These are phyloP conservation scores for Lepidium didymum DNA, from an alignment of 345 rosid genomes.

Conservation along the genomic window DNA sequence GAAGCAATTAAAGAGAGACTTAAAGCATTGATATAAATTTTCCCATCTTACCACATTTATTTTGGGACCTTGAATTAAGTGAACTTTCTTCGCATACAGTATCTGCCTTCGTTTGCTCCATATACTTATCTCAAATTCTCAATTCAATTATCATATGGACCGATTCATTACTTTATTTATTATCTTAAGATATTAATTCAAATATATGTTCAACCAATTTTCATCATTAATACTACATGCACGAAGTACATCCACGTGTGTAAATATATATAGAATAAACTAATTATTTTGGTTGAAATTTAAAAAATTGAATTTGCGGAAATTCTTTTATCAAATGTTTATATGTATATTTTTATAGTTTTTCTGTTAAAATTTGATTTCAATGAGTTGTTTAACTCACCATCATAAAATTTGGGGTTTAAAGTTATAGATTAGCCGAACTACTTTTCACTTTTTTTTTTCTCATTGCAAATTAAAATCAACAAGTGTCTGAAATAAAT, in stretches of 20 bases:
- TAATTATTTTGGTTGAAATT: too few species aligned
- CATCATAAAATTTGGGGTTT: too few species aligned
- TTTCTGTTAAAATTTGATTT: too few species aligned
- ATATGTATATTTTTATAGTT: too few species aligned
- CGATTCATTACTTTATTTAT: conserved; percentile 26
- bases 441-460: too few species aligned
- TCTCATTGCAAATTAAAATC: too few species aligned
- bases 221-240: conserved; percentile 11
- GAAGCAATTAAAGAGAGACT: conserved; percentile 2
- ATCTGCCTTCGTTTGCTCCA: conserved; percentile 19
- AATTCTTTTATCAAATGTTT: too few species aligned
- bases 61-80: conserved; percentile 33
- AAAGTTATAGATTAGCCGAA: too few species aligned
- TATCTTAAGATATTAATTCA: conserved; percentile 18
- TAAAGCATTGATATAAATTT: conserved; percentile 24
- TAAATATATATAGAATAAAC: neutral
- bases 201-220: conserved; percentile 13
- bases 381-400: too few species aligned
- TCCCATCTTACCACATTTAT: conserved; percentile 28
- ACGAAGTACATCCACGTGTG: conserved; percentile 20
- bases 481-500: too few species aligned
- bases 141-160: conserved; percentile 30
- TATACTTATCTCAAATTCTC: conserved; percentile 16
- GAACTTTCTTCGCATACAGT: conserved; percentile 16
- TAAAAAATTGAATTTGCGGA: too few species aligned